Conservation (phyloP, 202 grass and related monocot genomes). For the Setaria viridis region DNA sequence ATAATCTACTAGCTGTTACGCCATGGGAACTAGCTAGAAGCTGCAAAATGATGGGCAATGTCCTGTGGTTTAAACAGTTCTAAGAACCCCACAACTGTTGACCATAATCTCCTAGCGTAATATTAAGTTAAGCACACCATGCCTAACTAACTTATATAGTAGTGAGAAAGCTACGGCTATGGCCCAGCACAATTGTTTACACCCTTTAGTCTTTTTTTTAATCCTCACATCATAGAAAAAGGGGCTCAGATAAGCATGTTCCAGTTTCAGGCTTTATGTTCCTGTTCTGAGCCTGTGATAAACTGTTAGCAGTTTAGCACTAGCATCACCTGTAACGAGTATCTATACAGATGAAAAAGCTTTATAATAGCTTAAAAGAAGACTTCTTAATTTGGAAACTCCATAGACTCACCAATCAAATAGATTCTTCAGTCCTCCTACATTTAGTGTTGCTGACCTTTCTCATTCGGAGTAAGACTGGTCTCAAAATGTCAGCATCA, state of each 20-base stretch:
- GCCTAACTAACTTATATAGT: slow-evolving; percentile 10
- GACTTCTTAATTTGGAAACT: background rate
- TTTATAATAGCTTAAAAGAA: slow-evolving; percentile 9
- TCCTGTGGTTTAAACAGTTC: slow-evolving; percentile 11
- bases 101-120: slow-evolving; percentile 10
- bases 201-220: slow-evolving; percentile 19
- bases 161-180: slow-evolving; percentile 33
- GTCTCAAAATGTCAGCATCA: slow-evolving; percentile 38
- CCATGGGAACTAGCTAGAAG: slow-evolving; percentile 10
- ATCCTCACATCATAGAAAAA: slow-evolving; percentile 9
- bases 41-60: slow-evolving; percentile 2
- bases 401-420: slow-evolving; percentile 28
- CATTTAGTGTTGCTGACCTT: slow-evolving; percentile 27
- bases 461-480: slow-evolving; percentile 26
- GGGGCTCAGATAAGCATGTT: background rate
- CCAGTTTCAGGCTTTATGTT: slow-evolving; percentile 32
- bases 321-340: slow-evolving; percentile 9
- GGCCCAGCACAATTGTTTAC: slow-evolving; percentile 19
- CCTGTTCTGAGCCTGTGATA: slow-evolving; percentile 24
- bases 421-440: slow-evolving; percentile 19
- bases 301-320: slow-evolving; percentile 23
- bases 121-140: slow-evolving; percentile 19
- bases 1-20: slow-evolving; percentile 25
- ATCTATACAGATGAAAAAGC: slow-evolving; percentile 15
- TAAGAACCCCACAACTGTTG: slow-evolving; percentile 20